phyloP scores from a whole-genome alignment of 805 yeast species.

The Kurtzmaniella cleridarum region DNA sequence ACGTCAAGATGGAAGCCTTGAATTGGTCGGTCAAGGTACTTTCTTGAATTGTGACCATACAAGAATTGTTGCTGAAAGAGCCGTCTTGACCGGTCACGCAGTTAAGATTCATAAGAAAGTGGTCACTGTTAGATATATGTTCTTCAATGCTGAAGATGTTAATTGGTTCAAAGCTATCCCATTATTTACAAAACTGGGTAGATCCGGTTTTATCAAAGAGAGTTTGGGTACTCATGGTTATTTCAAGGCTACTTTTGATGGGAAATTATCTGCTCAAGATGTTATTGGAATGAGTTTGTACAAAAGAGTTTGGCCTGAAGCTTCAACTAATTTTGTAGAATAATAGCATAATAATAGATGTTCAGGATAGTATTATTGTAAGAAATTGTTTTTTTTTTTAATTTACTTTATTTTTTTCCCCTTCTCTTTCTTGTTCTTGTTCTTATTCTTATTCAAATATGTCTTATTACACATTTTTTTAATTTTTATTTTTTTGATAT shows the following conservation, averaged over 20 bases:
- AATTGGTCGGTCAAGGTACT: constrained; percentile 85
- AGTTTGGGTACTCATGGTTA: constrained; percentile 97
- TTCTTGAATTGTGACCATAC: constrained; percentile 81
- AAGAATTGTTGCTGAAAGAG: constrained; percentile 82
- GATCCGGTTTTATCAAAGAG: constrained; percentile 92
- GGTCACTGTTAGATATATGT: constrained; percentile 94
- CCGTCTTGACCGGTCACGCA: constrained; percentile 88
- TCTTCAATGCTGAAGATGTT: constrained; percentile 87
- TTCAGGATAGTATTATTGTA: background rate
- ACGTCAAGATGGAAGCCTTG: constrained; percentile 44
- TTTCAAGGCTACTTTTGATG: constrained; percentile 93
- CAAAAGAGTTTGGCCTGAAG: constrained; percentile 88
- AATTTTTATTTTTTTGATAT: too few species aligned
- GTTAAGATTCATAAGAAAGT: constrained; percentile 90
- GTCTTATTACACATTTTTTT: too few species aligned
- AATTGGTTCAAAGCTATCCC: constrained; percentile 88
- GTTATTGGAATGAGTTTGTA: constrained; percentile 89
- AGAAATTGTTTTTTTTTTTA: background rate
- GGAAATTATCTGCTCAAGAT: constrained; percentile 86
- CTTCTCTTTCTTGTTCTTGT: too few species aligned
- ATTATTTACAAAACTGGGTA: constrained; percentile 84
- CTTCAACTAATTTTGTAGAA: constrained; percentile 28
- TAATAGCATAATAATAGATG: constrained; percentile 4
- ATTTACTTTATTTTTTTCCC: background rate
- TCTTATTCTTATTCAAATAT: too few species aligned